phyloP scores from a whole-genome alignment of 305 asterid genomes.

The Fraxinus latifolia region DNA sequence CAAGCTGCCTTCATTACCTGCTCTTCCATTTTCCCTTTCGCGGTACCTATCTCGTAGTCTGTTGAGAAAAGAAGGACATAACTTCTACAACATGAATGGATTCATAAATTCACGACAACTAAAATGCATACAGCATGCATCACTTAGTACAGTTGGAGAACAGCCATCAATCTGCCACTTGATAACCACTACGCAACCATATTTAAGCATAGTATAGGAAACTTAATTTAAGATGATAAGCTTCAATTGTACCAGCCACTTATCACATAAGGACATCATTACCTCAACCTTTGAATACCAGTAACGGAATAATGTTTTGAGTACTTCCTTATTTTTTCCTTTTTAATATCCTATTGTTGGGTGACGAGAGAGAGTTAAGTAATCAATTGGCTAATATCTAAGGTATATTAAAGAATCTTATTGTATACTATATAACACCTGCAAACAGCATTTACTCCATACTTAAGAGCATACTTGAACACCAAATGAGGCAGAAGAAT shows the following conservation, averaged over 20 bases:
- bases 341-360: not conserved
- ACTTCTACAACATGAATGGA: constrained; percentile 7
- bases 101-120: not conserved
- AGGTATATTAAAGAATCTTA: not conserved
- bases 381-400: not conserved
- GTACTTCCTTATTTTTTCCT: not conserved
- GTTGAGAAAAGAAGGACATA: constrained; percentile 10
- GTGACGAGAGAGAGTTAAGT: not conserved
- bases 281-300: not conserved
- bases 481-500: not conserved
- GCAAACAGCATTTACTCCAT: not conserved
- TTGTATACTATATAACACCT: not conserved
- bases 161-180: not conserved
- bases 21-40: constrained; percentile 74
- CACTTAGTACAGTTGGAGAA: not conserved
- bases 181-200: not conserved
- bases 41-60: constrained; percentile 82
- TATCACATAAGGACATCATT: not conserved
- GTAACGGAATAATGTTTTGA: not conserved
- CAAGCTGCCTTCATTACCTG: constrained; percentile 55
- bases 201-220: not conserved
- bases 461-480: not conserved
- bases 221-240: not conserved
- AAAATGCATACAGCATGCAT: not conserved
- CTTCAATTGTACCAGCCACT: not conserved